Base-by-base conservation (phyloP, 78 protist genomes). In the Speleostelium caveatum region DNA sequence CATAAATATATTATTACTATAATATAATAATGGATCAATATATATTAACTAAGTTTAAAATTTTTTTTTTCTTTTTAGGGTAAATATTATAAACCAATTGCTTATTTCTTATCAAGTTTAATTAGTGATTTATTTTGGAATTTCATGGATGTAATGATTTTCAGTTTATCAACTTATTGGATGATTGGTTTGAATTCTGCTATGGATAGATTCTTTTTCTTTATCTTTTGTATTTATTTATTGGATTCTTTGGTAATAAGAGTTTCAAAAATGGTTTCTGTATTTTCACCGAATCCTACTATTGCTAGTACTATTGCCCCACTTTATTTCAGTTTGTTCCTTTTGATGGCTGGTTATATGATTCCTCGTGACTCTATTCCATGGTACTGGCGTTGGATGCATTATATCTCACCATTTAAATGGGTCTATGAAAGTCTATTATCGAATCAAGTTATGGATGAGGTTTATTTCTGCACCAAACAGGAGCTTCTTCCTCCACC, bases 381-480 rank as follows among this genome's bases (percentile, higher is more conserved):
- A n/a, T 0, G 17, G 3, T 68, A 69, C 33, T 91, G 66, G 75
- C 59, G 35, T 33, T 78, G 89, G 90, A 30, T 78, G 56, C 79
- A 91, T 39, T 91, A 85, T 38, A 33, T 69, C 5, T 91, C 95
- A 17, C 88, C 88, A 62, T 75, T 91, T 21, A 80, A 91, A 30
- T 91, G 74, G 68, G 73, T 49, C 1, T 74, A 72, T 49, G 95
- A 91, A 72, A 28, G 61, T 6, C 10, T 91, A 5, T 28, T 73
- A 17, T 33, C 51, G 6, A 91, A 91, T 53, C 69, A 91, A 45
- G 79, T 91, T 6, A 30, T 16, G 5, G 90, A 55, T 41, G 42
- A 71, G 30, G 49, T 8, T 2, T 75, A 59, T 67, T 14, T 8
- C 8, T 90, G 94, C 39, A 17, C 53, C 16, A 4, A 42, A 16